phyloP scores from a whole-genome alignment of 495 filamentous ascomycete genomes.

The Xeromyces bisporus region DNA sequence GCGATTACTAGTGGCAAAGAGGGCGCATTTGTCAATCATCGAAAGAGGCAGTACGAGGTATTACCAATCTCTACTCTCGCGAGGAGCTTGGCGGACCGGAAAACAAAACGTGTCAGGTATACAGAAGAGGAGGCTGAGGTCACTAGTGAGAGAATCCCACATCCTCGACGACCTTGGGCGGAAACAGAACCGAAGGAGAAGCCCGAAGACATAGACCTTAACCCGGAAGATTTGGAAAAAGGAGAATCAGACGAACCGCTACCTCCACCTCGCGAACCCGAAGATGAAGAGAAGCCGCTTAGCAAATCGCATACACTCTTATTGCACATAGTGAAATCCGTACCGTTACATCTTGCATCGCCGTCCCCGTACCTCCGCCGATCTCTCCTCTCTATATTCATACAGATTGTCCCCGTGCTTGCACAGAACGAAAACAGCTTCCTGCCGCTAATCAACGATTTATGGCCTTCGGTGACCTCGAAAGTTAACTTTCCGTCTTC shows the following conservation, averaged over 20 bases:
- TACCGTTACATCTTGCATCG: conserved; percentile 74
- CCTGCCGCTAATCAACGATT: conserved; percentile 69
- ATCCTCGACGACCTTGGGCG: conserved; percentile 25
- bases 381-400: conserved; percentile 56
- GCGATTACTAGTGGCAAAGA: conserved; percentile 26
- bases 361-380: conserved; percentile 61
- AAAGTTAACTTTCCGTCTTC: conserved; percentile 38
- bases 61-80: conserved; percentile 22
- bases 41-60: conserved; percentile 21
- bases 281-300: conserved; percentile 36
- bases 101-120: conserved; percentile 18
- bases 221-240: conserved; percentile 16
- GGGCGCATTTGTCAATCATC: conserved; percentile 14
- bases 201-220: conserved; percentile 13
- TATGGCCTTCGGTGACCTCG: conserved; percentile 65
- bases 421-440: conserved; percentile 62
- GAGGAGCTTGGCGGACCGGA: conserved; percentile 17
- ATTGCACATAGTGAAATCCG: conserved; percentile 47
- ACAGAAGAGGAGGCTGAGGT: conserved; percentile 15
- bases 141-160: conserved; percentile 15
- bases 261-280: conserved; percentile 29
- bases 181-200: conserved; percentile 14
- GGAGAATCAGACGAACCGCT: conserved; percentile 23
- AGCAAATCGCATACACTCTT: conserved; percentile 43
- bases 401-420: conserved; percentile 48